Evolutionary conservation across 371 early-diverging fungal genomes (phyloP), one percentile per base, ranked within the genome.

Genomic region (Entomophthora muscae): DNA sequence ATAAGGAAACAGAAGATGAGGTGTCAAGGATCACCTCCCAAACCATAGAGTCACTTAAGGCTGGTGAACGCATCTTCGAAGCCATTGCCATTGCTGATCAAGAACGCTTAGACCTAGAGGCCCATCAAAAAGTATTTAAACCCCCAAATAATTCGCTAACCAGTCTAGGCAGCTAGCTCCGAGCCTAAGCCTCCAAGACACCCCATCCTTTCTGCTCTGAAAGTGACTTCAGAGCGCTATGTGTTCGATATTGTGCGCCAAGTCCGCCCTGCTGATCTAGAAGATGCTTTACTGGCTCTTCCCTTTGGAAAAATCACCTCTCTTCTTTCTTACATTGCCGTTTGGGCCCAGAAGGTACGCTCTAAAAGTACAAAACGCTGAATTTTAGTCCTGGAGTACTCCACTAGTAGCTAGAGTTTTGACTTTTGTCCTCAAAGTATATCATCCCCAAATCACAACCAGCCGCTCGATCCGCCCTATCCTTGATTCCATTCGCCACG

Each of bases 51-150:
- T 86, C 93, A 22, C 76, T 96, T 32, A 91, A 92, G 70, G 87
- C 95, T 10, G 93, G 92, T 67, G 95, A 97, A 70, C 77, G 84
- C 51, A 80, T 95, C 29, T 80, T 93, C 66, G 93, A 94, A 69
- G 93, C 95, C 3, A 75, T 95, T 53, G 89, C 90, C 32, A 72
- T 93, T 63, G 89, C 84, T 62, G 89, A 90, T 64, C 82, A 84
- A 66, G 92, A 93, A 68, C 79, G 78, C 56, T 68, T 74, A 57
- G 84, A 80, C 23, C 82, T 83, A 82, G 71, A 74, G 51, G 84
- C 73, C 24, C 83, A 81, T 68, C 78, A 82, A 64, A 71, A 75
- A 23, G 81, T 71, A 63, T 42, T 12, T 61, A n/a, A n/a, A n/a
- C n/a, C n/a, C 24, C 30, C 23, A 52, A 30, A 22, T 64, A 59